A percentile compares a stretch with the other conserved stretches of the same genome.
phyloP scores from a whole-genome alignment of 2,329 filamentous ascomycete genomes.

The Ophiostoma angusticollis region DNA sequence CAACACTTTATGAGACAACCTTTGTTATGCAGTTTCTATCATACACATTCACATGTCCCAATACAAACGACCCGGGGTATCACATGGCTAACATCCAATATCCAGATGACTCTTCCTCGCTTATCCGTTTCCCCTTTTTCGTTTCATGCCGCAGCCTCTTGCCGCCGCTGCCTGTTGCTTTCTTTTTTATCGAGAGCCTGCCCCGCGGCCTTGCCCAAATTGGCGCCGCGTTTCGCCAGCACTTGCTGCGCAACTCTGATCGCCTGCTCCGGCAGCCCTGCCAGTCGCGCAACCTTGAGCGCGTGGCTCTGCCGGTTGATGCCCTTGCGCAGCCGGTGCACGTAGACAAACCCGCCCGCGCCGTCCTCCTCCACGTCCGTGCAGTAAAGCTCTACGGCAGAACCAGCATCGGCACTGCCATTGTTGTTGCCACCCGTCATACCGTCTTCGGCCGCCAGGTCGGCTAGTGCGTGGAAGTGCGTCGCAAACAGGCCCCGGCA shows the following conservation, averaged over 20 bases:
- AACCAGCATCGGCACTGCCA: slow-evolving; percentile 19
- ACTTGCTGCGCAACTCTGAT: slow-evolving; percentile 54
- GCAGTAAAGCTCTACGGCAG: slow-evolving; percentile 61
- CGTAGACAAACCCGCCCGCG: slow-evolving; percentile 64
- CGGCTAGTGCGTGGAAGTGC: slow-evolving; percentile 78
- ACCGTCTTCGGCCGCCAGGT: slow-evolving; percentile 50
- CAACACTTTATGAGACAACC: slow-evolving; percentile 44
- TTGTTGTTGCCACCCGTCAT: slow-evolving; percentile 23
- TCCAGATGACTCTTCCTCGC: neutral
- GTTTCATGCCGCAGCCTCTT: slow-evolving; percentile 4
- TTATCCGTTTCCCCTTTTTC: neutral
- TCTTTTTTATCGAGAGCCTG: too few species aligned
- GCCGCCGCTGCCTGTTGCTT: too few species aligned
- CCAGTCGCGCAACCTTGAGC: slow-evolving; percentile 82
- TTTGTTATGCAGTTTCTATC: slow-evolving; percentile 10
- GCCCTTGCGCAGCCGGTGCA: slow-evolving; percentile 68
- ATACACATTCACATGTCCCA: neutral
- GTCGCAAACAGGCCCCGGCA: slow-evolving; percentile 84
- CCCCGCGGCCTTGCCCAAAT: too few species aligned
- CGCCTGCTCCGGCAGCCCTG: slow-evolving; percentile 63
- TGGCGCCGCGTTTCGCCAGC: slow-evolving; percentile 24
- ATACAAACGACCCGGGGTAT: neutral
- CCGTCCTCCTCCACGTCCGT: slow-evolving; percentile 74
- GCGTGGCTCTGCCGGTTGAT: slow-evolving; percentile 84
- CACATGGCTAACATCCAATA: slow-evolving; percentile 2